Evolutionary conservation across 768 basidiomycete species (phyloP).

Genomic region (Hortiboletus flavorubellus): DNA sequence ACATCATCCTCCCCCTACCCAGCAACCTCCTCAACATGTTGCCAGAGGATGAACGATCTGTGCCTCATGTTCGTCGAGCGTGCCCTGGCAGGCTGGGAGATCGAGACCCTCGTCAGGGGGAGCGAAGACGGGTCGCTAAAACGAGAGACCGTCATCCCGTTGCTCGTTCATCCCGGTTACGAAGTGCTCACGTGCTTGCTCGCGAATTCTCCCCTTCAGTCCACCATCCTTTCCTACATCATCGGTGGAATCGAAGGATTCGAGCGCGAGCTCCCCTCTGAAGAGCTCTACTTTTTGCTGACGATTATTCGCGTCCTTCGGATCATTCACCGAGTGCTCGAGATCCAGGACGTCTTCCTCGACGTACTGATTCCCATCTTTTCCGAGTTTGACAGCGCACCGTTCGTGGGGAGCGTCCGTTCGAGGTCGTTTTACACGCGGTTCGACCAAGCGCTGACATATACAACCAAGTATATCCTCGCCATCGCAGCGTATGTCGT

Average conservation of each 20-base stretch:
- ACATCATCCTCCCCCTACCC: slow-evolving; percentile 27
- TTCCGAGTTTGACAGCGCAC: slow-evolving; percentile 56
- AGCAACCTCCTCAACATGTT: slow-evolving; percentile 40
- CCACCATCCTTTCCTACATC: slow-evolving; percentile 72
- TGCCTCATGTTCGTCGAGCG: slow-evolving; percentile 85
- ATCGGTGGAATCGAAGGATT: slow-evolving; percentile 78
- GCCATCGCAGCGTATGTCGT: slow-evolving; percentile 77
- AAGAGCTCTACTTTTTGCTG: slow-evolving; percentile 66
- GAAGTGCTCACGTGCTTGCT: slow-evolving; percentile 79
- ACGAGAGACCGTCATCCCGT: slow-evolving; percentile 50
- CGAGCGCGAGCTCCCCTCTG: slow-evolving; percentile 63
- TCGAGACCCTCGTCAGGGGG: slow-evolving; percentile 66
- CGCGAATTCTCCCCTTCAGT: slow-evolving; percentile 67
- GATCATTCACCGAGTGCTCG: slow-evolving; percentile 76
- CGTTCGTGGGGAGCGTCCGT: slow-evolving; percentile 52
- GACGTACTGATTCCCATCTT: slow-evolving; percentile 83
- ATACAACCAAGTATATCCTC: slow-evolving; percentile 68
- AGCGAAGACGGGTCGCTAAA: slow-evolving; percentile 52
- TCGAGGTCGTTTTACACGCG: slow-evolving; percentile 68
- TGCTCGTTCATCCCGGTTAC: slow-evolving; percentile 80
- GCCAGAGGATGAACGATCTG: slow-evolving; percentile 70
- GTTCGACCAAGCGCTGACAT: slow-evolving; percentile 73
- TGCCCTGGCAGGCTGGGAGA: slow-evolving; percentile 74
- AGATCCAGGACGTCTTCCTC: slow-evolving; percentile 85
- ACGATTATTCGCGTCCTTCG: slow-evolving; percentile 80